Evolutionary conservation across 371 early-diverging fungal species (phyloP).

Genomic region (Mortierella sp.): DNA sequence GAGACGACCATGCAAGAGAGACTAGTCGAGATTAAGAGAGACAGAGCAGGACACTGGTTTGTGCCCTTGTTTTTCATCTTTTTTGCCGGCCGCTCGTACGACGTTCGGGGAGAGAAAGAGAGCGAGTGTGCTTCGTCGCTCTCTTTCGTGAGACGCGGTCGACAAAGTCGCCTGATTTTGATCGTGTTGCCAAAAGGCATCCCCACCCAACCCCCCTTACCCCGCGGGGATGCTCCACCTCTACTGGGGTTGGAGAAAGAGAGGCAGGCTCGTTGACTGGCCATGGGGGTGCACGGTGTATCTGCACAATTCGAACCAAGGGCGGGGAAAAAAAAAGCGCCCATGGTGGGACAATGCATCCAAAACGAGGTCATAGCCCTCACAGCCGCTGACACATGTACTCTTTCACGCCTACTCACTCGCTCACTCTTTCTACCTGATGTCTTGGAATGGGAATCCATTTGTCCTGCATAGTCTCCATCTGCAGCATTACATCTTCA

Average conservation of each 20-base stretch:
- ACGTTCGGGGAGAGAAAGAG: not conserved
- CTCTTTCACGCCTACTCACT: conserved; percentile 2
- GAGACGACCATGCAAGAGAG: not conserved
- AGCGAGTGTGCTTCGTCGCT: not conserved
- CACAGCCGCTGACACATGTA: too few relatives aligned
- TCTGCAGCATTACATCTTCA: conserved; percentile 1
- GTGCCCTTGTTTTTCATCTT: not conserved
- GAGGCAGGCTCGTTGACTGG: too few relatives aligned
- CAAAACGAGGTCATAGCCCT: too few relatives aligned
- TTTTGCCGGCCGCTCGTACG: not conserved
- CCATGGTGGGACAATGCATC: not conserved
- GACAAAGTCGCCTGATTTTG: not conserved
- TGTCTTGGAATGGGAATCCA: not conserved
- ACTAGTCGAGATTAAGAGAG: too few relatives aligned
- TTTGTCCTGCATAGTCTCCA: not conserved
- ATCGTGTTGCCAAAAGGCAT: not conserved
- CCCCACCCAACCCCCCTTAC: not conserved
- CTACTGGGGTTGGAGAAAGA: too few relatives aligned
- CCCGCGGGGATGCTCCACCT: not conserved
- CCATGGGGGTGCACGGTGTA: not conserved
- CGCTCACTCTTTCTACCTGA: not conserved
- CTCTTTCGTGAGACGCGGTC: not conserved
- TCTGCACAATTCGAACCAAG: not conserved
- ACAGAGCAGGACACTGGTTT: not conserved
- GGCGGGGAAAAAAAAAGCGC: not conserved